Evolutionary conservation across 2,329 filamentous ascomycete genomes (phyloP).

Genomic region (Xylariaceae sp.): DNA sequence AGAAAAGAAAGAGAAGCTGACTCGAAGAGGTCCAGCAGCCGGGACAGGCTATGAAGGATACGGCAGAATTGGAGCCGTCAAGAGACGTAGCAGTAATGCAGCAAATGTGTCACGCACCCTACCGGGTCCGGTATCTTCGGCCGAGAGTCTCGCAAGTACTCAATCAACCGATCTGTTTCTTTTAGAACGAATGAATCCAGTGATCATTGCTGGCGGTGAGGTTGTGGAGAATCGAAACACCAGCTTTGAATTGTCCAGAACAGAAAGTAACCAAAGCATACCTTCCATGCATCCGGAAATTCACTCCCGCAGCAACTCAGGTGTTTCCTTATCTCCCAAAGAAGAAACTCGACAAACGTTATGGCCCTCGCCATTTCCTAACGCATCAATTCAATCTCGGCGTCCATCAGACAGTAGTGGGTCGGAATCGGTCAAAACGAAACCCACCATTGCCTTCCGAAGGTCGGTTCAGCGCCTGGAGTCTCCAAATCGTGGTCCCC

Average conservation of each 20-base stretch:
- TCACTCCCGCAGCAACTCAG: slow-evolving; percentile 47
- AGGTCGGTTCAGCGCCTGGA: slow-evolving; percentile 57
- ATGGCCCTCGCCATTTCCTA: slow-evolving; percentile 58
- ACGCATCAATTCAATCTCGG: slow-evolving; percentile 38
- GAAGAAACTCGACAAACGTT: slow-evolving; percentile 49
- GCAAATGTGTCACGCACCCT: slow-evolving; percentile 51
- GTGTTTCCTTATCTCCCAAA: slow-evolving; percentile 44
- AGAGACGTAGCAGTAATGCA: slow-evolving; percentile 66
- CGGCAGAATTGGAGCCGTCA: slow-evolving; percentile 63
- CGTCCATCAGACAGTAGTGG: slow-evolving; percentile 61
- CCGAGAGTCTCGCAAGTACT: slow-evolving; percentile 52
- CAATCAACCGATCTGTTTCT: slow-evolving; percentile 59
- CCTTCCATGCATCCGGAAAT: slow-evolving; percentile 45
- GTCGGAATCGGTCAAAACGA: slow-evolving; percentile 51
- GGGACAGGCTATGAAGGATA: slow-evolving; percentile 95
- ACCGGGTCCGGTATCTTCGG: slow-evolving; percentile 49
- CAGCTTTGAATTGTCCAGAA: slow-evolving; percentile 50
- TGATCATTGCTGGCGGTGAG: slow-evolving; percentile 67
- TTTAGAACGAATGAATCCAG: slow-evolving; percentile 64
- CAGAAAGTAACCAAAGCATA: slow-evolving; percentile 55
- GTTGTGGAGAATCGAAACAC: slow-evolving; percentile 63
- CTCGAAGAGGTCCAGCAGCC: slow-evolving; percentile 78
- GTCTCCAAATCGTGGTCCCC: slow-evolving; percentile 45
- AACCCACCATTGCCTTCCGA: slow-evolving; percentile 57
- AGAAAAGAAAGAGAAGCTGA: slow-evolving; percentile 61